Base-by-base conservation (phyloP, 441 rosid species). In the Arabidopsis lyrata region DNA sequence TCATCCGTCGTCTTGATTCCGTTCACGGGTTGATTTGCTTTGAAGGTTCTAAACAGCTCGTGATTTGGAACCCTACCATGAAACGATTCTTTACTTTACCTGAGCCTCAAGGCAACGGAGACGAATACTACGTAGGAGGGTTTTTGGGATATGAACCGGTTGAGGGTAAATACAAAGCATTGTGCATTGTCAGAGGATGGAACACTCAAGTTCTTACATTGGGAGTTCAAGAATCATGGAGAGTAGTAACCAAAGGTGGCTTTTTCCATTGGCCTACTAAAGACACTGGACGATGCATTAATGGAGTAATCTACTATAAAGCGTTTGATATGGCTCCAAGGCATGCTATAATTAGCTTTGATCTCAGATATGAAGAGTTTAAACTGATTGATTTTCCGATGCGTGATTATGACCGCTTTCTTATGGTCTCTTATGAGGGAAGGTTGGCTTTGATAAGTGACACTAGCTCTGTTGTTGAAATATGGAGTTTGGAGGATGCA, bases 401-500 rank as follows among this genome's bases (percentile, higher is more conserved):
- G 44, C 5, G 4, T 7, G 16, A 34, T 47, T 3, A 9, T 5
- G 13, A 16, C 13, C 13, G 27, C 9, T 22, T 3, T 11, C 47
- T 66, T 3, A 22, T 66, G 52, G 39, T 41, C 6, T 27, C 62
- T 57, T 44, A 44, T 14, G 45, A 56, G 6, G 34, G 64, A 31
- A 68, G 45, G 2, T 44, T 68, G 27, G 22, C 24, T 44, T 56
- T 56, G 4, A 14, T 45, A 38, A 24, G n/a, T 8, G 32, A 45
- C 7, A 56, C 2, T 15, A 2, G 1, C 12, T 38, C 52, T 38
- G 10, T 8, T 2, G n/a, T 44, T 60, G 24, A 50, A 3, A 12
- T 71, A 20, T 71, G 68, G 68, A 50, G 22, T 52, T 61, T 71
- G 75, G 60, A 38, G 32, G 45, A 69, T 45, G 47, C 45, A 68